These are phyloP conservation scores for Citrus unshiu DNA, from an alignment of 345 rosid genomes.

Conservation along the genomic window DNA sequence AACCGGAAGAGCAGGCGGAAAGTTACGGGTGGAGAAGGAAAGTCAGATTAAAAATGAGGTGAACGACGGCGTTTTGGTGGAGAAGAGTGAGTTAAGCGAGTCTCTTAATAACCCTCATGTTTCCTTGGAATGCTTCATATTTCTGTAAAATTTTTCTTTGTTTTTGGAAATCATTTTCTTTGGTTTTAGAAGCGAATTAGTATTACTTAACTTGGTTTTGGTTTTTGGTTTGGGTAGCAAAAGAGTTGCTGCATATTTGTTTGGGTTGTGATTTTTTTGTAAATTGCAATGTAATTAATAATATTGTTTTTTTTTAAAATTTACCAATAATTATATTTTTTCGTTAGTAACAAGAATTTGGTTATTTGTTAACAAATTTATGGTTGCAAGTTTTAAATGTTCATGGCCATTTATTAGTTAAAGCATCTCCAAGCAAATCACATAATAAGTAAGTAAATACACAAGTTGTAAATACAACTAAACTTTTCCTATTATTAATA, in stretches of 20 bases:
- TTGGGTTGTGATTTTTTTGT: not conserved
- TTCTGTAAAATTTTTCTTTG: conserved; percentile 37
- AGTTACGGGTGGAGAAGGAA: conserved; percentile 14
- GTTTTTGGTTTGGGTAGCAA: not conserved
- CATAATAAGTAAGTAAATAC: no score
- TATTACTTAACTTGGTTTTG: not conserved
- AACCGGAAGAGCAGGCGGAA: conserved; percentile 21
- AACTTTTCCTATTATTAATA: no score
- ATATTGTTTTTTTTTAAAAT: no score
- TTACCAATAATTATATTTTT: no score
- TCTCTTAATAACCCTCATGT: conserved; percentile 61
- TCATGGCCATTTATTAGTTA: no score
- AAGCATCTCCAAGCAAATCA: no score
- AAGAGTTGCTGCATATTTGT: not conserved
- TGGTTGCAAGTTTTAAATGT: no score
- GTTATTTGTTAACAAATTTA: no score
- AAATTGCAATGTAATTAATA: conserved; percentile 3
- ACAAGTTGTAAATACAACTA: no score
- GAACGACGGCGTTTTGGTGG: conserved; percentile 23
- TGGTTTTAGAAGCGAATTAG: not conserved
- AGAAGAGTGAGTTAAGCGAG: conserved; percentile 25
- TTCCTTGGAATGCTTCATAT: conserved; percentile 78
- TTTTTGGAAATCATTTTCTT: not conserved
- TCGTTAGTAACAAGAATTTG: no score
- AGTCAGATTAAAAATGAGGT: conserved; percentile 9